These are phyloP conservation scores for Penicillium brasilianum DNA, from an alignment of 2,329 filamentous ascomycete species.

Conservation along the genomic window DNA sequence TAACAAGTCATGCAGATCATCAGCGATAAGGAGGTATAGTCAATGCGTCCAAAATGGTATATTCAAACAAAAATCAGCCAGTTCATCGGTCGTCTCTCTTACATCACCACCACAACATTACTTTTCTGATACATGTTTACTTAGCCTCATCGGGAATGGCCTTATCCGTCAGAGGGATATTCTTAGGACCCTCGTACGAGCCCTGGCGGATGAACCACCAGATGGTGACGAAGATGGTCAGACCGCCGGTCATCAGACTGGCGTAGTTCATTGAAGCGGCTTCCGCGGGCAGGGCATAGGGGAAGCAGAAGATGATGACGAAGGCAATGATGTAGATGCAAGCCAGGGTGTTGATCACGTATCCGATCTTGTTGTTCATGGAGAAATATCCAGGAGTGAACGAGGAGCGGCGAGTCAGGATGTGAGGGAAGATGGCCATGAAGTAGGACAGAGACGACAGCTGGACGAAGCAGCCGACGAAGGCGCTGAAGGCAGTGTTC, in stretches of 20 bases:
- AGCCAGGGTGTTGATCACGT: conserved; percentile 55
- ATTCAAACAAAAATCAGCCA: conserved; percentile 18
- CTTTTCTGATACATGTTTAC: conserved; percentile 18
- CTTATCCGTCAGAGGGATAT: conserved; percentile 43
- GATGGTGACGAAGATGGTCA: conserved; percentile 55
- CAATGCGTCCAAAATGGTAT: conserved; percentile 22
- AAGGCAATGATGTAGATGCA: conserved; percentile 62
- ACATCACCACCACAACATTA: not conserved
- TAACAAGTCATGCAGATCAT: conserved; percentile 21
- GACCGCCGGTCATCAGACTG: conserved; percentile 57
- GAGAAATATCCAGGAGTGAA: conserved; percentile 61
- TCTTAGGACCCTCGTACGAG: conserved; percentile 44
- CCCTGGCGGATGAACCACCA: conserved; percentile 51
- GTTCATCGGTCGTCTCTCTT: not conserved
- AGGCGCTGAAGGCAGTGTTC: conserved; percentile 60
- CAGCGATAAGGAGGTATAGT: conserved; percentile 18
- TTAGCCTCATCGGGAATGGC: conserved; percentile 38
- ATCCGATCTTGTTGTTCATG: conserved; percentile 57
- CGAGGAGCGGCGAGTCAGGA: conserved; percentile 57
- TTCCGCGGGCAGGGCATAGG: conserved; percentile 53
- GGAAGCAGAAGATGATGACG: conserved; percentile 66
- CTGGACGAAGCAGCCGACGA: conserved; percentile 64
- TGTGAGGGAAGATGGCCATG: conserved; percentile 57
- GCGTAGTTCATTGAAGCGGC: conserved; percentile 61
- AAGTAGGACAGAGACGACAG: conserved; percentile 62